Conservation (phyloP, 2,329 filamentous ascomycete species). For the Microsporum canis region DNA sequence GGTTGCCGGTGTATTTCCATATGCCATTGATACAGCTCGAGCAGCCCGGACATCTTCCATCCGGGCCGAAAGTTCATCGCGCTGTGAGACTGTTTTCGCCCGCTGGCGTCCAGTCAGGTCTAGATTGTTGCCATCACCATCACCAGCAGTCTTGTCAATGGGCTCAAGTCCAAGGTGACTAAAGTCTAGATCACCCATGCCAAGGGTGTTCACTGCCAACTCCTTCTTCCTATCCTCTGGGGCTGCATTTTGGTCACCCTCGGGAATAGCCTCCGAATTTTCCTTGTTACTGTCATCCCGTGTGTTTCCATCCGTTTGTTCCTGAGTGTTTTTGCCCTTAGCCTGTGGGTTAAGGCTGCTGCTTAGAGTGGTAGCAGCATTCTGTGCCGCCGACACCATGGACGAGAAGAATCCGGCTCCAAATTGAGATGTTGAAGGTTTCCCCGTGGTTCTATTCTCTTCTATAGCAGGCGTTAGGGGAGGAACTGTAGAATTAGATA, state of each 20-base stretch:
- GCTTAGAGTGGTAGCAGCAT: slow-evolving; percentile 70
- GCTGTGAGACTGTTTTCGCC: slow-evolving; percentile 28
- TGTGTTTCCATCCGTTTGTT: slow-evolving; percentile 24
- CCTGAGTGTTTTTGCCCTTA: slow-evolving; percentile 29
- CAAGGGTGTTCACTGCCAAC: slow-evolving; percentile 76
- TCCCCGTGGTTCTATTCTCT: slow-evolving; percentile 41
- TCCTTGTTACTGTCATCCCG: slow-evolving; percentile 21
- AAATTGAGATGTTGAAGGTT: slow-evolving; percentile 42
- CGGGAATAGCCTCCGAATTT: slow-evolving; percentile 24
- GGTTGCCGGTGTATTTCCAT: slow-evolving; percentile 33
- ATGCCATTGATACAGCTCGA: slow-evolving; percentile 51
- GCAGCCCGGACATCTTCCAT: slow-evolving; percentile 49
- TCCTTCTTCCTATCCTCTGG: slow-evolving; percentile 45
- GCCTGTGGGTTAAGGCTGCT: slow-evolving; percentile 47
- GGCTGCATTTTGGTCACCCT: slow-evolving; percentile 20
- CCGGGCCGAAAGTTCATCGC: slow-evolving; percentile 45
- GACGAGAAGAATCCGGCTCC: slow-evolving; percentile 75
- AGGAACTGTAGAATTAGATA: slow-evolving; percentile 62
- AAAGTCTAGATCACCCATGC: slow-evolving; percentile 76
- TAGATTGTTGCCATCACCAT: slow-evolving; percentile 30
- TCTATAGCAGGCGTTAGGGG: slow-evolving; percentile 70
- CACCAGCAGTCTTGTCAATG: slow-evolving; percentile 26
- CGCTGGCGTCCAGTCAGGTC: slow-evolving; percentile 24
- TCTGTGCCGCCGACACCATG: slow-evolving; percentile 85
- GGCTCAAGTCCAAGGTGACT: slow-evolving; percentile 67